phyloP scores from a whole-genome alignment of 306 rosid genomes.

The Hylodesmum podocarpum region DNA sequence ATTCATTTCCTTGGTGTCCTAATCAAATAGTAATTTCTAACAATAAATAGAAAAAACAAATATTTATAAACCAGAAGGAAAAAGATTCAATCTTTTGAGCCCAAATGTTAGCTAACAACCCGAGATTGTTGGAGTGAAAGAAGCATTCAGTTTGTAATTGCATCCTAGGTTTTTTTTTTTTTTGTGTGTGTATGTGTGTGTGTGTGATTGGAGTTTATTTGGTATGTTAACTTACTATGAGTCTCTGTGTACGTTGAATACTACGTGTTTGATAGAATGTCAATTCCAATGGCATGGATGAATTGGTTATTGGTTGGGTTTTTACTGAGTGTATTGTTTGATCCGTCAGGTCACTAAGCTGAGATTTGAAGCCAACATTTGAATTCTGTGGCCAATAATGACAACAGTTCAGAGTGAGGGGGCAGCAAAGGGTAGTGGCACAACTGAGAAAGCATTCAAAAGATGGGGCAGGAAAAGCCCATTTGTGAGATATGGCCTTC shows the following conservation, averaged over 20 bases:
- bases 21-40: not conserved
- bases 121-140: not conserved
- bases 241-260: not conserved
- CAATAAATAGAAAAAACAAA: not conserved
- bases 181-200: too few relatives aligned
- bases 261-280: slow-evolving; percentile 35
- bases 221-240: not conserved
- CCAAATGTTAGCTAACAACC: not conserved
- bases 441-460: slow-evolving; percentile 46
- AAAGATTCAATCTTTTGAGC: not conserved
- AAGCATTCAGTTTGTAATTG: not conserved
- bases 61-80: not conserved
- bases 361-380: not conserved
- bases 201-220: not conserved
- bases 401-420: slow-evolving; percentile 30
- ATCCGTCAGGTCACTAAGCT: not conserved
- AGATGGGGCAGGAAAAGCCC: slow-evolving; percentile 81
- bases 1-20: not conserved
- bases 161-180: not conserved
- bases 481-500: slow-evolving; percentile 85
- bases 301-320: slow-evolving; percentile 1
- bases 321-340: not conserved
- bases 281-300: not conserved
- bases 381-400: slow-evolving; percentile 26
- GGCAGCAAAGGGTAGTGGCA: slow-evolving; percentile 26